These are phyloP conservation scores for Sequoiadendron giganteum DNA, from an alignment of 75 land plant genomes.

Conservation along the genomic window DNA sequence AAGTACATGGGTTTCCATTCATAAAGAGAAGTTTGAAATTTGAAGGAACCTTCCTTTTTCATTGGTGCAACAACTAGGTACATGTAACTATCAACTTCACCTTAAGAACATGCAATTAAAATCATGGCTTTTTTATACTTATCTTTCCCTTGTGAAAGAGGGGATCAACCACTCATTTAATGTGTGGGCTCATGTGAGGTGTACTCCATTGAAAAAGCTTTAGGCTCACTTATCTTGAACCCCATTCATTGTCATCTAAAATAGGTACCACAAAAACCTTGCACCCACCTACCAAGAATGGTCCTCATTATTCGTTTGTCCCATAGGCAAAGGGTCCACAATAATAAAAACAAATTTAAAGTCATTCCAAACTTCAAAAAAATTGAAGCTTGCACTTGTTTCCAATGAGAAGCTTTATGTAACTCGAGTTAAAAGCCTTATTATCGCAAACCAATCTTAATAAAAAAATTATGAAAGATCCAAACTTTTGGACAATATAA, in stretches of 20 bases:
- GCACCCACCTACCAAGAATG: no score
- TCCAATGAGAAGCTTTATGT: neutral
- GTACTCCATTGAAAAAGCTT: neutral
- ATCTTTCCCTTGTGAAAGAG: neutral
- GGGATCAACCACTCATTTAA: no score
- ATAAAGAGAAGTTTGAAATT: neutral
- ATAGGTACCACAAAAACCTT: no score
- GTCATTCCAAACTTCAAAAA: neutral
- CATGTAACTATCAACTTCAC: no score
- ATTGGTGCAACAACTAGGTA: no score
- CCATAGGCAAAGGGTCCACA: neutral
- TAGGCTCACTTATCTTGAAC: no score
- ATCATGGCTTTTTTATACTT: no score
- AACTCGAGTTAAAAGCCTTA: no score
- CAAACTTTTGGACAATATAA: no score
- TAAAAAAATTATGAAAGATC: no score
- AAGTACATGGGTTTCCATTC: neutral
- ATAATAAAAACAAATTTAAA: neutral
- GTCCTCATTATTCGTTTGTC: neutral
- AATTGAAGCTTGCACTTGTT: neutral
- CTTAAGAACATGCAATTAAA: neutral
- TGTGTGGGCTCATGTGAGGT: neutral
- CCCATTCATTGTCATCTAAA: no score
- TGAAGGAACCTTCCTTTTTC: neutral
- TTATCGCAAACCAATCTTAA: no score